These are phyloP conservation scores for Oryza punctata DNA, from an alignment of 176 grass and related monocot genomes.

Conservation along the genomic window DNA sequence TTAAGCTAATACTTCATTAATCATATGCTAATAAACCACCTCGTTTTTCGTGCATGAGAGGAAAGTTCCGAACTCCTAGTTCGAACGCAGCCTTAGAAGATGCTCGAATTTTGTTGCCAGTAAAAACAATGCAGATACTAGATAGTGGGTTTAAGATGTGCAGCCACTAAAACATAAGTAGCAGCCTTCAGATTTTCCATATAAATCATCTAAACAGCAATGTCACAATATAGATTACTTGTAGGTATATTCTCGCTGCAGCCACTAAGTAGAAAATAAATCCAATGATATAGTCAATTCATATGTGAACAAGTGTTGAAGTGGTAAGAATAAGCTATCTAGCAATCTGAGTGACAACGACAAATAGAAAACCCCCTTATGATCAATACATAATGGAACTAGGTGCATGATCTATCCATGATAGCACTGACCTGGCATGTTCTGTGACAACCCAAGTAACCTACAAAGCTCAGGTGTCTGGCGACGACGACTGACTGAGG, in stretches of 20 bases:
- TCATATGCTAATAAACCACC: too few species aligned
- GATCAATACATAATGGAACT: neutral
- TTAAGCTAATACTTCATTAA: too few species aligned
- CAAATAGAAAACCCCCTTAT: neutral
- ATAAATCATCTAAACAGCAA: neutral
- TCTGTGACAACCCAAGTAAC: conserved; percentile 77
- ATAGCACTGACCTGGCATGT: conserved; percentile 74
- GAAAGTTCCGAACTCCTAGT: too few species aligned
- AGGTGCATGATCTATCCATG: conserved; percentile 18
- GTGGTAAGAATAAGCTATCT: neutral
- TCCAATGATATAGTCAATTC: neutral
- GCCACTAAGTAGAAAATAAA: neutral
- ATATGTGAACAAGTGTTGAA: neutral
- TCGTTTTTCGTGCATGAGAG: too few species aligned
- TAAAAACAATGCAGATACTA: neutral
- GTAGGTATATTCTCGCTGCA: neutral
- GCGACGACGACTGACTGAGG: conserved; percentile 74
- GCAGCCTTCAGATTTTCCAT: neutral
- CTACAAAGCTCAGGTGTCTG: conserved; percentile 82
- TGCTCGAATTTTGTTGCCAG: neutral
- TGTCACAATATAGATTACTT: neutral
- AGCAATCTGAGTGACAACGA: neutral
- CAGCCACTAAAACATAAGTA: neutral
- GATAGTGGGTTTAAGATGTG: neutral
- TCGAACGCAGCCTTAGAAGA: neutral